Evolutionary conservation across 2,329 filamentous ascomycete genomes (phyloP).

Genomic region (Paramyrothecium roridum): DNA sequence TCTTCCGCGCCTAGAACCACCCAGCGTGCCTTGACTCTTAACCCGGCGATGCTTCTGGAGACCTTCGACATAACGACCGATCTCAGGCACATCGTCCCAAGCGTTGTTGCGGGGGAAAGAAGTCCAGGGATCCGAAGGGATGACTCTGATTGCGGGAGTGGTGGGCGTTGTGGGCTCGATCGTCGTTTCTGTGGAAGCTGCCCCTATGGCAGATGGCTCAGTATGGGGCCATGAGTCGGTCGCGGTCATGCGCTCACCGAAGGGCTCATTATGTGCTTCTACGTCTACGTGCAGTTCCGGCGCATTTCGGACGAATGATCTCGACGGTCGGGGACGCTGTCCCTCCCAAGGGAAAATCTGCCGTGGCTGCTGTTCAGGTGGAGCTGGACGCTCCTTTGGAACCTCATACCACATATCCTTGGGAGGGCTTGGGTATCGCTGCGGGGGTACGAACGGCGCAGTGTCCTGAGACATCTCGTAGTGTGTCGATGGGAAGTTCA

Average conservation of each 20-base stretch:
- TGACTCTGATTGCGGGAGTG: conserved; percentile 44
- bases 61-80: conserved; percentile 80
- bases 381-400: conserved; percentile 60
- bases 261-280: conserved; percentile 5
- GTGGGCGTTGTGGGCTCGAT: conserved; percentile 44
- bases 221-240: conserved; percentile 18
- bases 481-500: conserved; percentile 72
- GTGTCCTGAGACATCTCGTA: conserved; percentile 83
- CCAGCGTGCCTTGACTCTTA: conserved; percentile 24
- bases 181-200: conserved; percentile 19
- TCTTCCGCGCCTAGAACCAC: conserved; percentile 7
- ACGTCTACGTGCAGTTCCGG: conserved; percentile 5
- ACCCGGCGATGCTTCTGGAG: conserved; percentile 59
- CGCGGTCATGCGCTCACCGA: conserved; percentile 18
- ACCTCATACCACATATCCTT: conserved; percentile 87
- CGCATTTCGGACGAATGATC: conserved; percentile 50
- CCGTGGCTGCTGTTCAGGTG: conserved; percentile 51
- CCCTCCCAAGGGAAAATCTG: conserved; percentile 91
- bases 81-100: conserved; percentile 90
- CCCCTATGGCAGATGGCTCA: conserved; percentile 32
- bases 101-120: conserved; percentile 77
- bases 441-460: conserved; percentile 72
- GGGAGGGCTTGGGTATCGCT: conserved; percentile 76
- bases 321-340: conserved; percentile 57
- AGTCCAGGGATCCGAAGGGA: conserved; percentile 63